Percentiles rank a stretch among this genome's conserved stretches.
These are phyloP conservation scores for Aspergillus fijiensis DNA, from an alignment of 2,329 filamentous ascomycete genomes.

Conservation along the genomic window DNA sequence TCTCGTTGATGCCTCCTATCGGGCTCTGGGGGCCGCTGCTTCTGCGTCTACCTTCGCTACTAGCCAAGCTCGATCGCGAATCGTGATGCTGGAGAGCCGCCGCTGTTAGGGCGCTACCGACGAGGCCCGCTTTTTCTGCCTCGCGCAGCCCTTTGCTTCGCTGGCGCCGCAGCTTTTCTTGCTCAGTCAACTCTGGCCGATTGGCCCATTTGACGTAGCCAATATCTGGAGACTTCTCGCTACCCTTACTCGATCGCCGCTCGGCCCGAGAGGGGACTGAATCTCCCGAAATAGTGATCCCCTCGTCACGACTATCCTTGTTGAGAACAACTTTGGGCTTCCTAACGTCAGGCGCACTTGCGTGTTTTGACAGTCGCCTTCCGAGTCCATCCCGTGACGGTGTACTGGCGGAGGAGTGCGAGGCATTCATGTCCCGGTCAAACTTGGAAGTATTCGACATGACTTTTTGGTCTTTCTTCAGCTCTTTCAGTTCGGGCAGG, in stretches of 20 bases:
- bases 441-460: slow-evolving; percentile 70
- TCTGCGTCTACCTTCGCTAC: slow-evolving; percentile 41
- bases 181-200: slow-evolving; percentile 50
- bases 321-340: slow-evolving; percentile 63
- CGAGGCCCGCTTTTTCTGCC: slow-evolving; percentile 55
- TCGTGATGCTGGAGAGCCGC: slow-evolving; percentile 65
- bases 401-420: slow-evolving; percentile 58
- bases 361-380: slow-evolving; percentile 59
- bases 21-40: slow-evolving; percentile 33
- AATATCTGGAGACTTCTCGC: slow-evolving; percentile 49
- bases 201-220: slow-evolving; percentile 46
- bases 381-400: slow-evolving; percentile 55
- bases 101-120: slow-evolving; percentile 59
- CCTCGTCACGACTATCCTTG: slow-evolving; percentile 58
- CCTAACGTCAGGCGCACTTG: slow-evolving; percentile 60
- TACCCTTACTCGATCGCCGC: slow-evolving; percentile 53
- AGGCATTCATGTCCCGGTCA: slow-evolving; percentile 62
- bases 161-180: slow-evolving; percentile 54
- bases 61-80: slow-evolving; percentile 59
- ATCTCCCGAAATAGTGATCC: slow-evolving; percentile 57
- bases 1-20: slow-evolving; percentile 54
- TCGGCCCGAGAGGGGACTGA: slow-evolving; percentile 51
- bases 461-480: slow-evolving; percentile 86
- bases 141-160: slow-evolving; percentile 57
- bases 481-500: slow-evolving; percentile 82